Evolutionary conservation across 768 basidiomycete genomes (phyloP).

Genomic region (Phanerochaete sordida): DNA sequence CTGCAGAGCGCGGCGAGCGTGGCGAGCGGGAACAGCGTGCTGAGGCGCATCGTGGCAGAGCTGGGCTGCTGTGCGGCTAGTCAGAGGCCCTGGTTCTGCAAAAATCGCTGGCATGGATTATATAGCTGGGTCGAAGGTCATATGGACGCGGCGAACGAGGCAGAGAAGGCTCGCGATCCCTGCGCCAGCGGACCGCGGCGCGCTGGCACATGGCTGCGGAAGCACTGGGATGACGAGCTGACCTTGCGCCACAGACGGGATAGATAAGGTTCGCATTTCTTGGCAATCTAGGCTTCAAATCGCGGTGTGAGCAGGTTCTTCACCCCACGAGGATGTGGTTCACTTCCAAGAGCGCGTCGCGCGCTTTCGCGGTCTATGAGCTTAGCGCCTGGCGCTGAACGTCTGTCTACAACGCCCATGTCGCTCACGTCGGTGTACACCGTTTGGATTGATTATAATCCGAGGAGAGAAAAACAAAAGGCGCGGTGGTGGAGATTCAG

Average conservation of each 20-base stretch:
- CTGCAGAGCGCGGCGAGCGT: slow-evolving; percentile 8
- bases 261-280: background rate
- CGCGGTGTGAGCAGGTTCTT: background rate
- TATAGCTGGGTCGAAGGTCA: background rate
- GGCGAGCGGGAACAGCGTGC: background rate
- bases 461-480: too few relatives aligned
- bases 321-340: background rate
- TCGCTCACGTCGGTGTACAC: too few relatives aligned
- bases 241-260: background rate
- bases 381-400: background rate
- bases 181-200: background rate
- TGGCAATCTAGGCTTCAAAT: background rate
- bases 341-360: background rate
- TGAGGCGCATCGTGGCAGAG: slow-evolving; percentile 1
- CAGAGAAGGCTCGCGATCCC: background rate
- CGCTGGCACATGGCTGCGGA: background rate
- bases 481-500: too few relatives aligned
- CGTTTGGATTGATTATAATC: too few relatives aligned
- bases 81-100: background rate
- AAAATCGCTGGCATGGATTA: background rate
- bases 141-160: background rate
- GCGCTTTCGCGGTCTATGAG: background rate
- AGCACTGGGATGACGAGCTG: background rate
- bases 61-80: background rate
- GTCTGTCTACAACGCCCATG: background rate